Conservation (phyloP, 306 rosid genomes). For the Albizia julibrissin region DNA sequence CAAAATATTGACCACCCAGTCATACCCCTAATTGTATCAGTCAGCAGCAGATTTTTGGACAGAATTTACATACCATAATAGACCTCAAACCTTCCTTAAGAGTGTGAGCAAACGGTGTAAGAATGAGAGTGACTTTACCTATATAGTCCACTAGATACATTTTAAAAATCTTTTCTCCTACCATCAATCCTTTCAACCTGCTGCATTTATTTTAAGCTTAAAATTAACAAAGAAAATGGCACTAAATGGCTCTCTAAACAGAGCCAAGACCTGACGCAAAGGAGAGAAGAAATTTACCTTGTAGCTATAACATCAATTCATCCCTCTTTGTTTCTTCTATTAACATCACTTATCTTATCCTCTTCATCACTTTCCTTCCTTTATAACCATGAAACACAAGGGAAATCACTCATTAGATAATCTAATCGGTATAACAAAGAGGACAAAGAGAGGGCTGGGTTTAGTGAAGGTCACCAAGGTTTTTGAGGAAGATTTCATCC, state of each 20-base stretch:
- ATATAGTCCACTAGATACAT: too few species aligned
- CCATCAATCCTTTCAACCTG: neutral
- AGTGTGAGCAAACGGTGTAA: too few species aligned
- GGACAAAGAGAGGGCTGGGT: neutral
- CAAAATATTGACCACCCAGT: too few species aligned
- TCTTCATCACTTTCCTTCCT: neutral
- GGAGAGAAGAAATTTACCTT: neutral
- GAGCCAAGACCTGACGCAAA: neutral
- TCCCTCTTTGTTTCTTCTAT: neutral
- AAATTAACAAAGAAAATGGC: neutral
- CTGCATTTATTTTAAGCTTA: neutral
- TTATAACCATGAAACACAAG: neutral
- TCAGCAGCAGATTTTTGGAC: too few species aligned
- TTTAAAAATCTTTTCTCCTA: neutral
- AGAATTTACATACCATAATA: too few species aligned
- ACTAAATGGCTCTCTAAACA: neutral
- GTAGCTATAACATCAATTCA: neutral
- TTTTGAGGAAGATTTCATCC: neutral
- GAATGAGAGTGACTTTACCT: too few species aligned
- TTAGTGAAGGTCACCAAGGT: neutral
- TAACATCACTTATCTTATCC: neutral
- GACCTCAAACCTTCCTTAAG: too few species aligned
- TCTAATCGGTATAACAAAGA: neutral
- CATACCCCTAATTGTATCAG: too few species aligned
- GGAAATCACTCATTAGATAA: neutral